Percentiles rank a stretch among this genome's conserved stretches.
Conservation (phyloP, 805 yeast species). For the Wickerhamiella kurtzmanii region DNA sequence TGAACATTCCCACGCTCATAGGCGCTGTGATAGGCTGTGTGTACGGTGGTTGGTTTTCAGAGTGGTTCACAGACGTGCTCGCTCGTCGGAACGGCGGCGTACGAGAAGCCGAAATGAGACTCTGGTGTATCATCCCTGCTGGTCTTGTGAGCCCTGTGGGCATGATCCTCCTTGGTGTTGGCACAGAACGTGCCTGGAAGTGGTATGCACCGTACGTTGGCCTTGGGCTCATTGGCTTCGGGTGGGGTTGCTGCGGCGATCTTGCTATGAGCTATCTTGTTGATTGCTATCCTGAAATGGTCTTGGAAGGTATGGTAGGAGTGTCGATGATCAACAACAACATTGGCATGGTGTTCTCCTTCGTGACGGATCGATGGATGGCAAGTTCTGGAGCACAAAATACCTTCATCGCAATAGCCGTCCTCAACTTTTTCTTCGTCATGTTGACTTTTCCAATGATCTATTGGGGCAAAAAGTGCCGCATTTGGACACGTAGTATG, state of each 20-base stretch:
- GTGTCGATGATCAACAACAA: constrained; percentile 44
- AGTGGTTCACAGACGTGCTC: constrained; percentile 35
- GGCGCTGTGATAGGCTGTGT: constrained; percentile 41
- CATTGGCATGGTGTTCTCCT: constrained; percentile 33
- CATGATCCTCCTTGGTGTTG: constrained; percentile 50
- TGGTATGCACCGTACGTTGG: constrained; percentile 47
- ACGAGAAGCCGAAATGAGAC: constrained; percentile 44
- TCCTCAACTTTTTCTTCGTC: constrained; percentile 29
- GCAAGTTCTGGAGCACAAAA: constrained; percentile 39
- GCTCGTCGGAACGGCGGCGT: constrained; percentile 40
- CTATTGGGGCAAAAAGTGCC: constrained; percentile 30
- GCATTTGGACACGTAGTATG: constrained; percentile 19
- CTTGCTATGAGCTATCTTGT: constrained; percentile 39
- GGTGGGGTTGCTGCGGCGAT: constrained; percentile 40
- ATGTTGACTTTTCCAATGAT: constrained; percentile 33
- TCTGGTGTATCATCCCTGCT: constrained; percentile 39
- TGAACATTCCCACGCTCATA: constrained; percentile 55
- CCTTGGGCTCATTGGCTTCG: constrained; percentile 41
- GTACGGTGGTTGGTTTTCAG: constrained; percentile 38
- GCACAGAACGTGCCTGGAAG: constrained; percentile 39
- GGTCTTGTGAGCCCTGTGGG: constrained; percentile 42
- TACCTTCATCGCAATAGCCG: constrained; percentile 44
- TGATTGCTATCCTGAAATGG: constrained; percentile 43
- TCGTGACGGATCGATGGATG: constrained; percentile 49
- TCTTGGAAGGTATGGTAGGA: constrained; percentile 42